Percentiles rank a stretch among this genome's conserved stretches.
phyloP scores from a whole-genome alignment of 169 alveolate species.

The Theileria orientalis region DNA sequence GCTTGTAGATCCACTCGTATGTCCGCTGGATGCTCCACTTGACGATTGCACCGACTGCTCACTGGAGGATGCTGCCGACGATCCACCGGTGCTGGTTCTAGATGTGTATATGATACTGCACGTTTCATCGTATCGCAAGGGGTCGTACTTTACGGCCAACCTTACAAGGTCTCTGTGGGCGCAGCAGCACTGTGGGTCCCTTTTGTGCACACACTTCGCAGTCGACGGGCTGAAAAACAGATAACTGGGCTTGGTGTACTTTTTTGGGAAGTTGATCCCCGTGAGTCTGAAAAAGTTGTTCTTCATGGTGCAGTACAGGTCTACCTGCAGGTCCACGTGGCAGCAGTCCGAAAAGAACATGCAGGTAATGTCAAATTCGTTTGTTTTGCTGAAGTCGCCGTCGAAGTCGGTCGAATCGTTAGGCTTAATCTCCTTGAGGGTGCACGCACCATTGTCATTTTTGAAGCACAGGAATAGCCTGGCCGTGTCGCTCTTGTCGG shows the following conservation, averaged over 20 bases:
- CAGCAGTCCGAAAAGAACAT: conserved; percentile 1
- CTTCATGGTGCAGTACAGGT: conserved; percentile 2
- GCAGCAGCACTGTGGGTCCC: background rate
- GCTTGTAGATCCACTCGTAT: too few species aligned
- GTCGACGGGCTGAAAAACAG: too few species aligned
- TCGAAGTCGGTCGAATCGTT: background rate
- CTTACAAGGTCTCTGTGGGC: background rate
- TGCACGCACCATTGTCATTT: background rate
- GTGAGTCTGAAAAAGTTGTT: conserved; percentile 9
- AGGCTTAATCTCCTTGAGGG: conserved; percentile 1
- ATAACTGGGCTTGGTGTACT: background rate
- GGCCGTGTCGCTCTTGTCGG: background rate
- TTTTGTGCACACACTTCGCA: background rate
- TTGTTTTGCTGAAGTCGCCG: background rate
- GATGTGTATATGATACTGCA: too few species aligned
- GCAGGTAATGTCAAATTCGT: background rate
- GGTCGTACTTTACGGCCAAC: too few species aligned
- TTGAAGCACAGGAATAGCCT: background rate
- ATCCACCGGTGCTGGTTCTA: too few species aligned
- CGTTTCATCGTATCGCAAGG: too few species aligned
- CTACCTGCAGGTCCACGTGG: conserved; percentile 4
- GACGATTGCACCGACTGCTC: too few species aligned
- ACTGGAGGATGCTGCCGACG: too few species aligned
- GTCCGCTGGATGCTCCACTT: too few species aligned
- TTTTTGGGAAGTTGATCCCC: conserved; percentile 10